phyloP scores from a whole-genome alignment of 2,329 filamentous ascomycete genomes.

The Hypoxylon sp. region DNA sequence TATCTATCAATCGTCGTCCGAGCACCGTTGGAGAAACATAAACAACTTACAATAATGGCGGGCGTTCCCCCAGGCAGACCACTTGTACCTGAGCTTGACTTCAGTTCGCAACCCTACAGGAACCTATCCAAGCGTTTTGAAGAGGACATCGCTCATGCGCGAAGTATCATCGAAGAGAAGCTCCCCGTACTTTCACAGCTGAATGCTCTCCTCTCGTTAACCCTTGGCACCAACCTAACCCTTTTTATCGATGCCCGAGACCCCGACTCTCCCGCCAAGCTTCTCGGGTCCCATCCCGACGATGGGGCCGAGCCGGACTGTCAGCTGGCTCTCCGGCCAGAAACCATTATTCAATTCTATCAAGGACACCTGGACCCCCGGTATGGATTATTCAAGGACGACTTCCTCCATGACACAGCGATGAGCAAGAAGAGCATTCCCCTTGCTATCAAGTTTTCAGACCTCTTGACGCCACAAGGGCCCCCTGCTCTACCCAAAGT shows the following conservation, averaged over 20 bases:
- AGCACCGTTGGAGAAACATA: background rate
- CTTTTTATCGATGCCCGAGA: constrained; percentile 50
- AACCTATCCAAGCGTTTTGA: constrained; percentile 36
- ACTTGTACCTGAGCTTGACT: constrained; percentile 44
- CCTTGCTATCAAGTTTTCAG: constrained; percentile 50
- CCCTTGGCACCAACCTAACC: constrained; percentile 42
- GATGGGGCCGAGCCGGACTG: constrained; percentile 47
- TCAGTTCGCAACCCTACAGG: constrained; percentile 43
- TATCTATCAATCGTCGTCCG: background rate
- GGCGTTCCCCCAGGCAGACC: constrained; percentile 46
- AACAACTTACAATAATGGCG: constrained; percentile 39
- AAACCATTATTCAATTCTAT: constrained; percentile 48
- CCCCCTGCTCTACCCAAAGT: constrained; percentile 39
- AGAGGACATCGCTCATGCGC: constrained; percentile 36
- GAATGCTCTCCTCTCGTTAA: constrained; percentile 44
- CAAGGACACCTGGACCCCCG: constrained; percentile 50
- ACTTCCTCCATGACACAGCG: constrained; percentile 45
- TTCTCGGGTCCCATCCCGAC: constrained; percentile 35
- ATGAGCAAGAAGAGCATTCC: constrained; percentile 49
- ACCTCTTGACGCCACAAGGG: constrained; percentile 45
- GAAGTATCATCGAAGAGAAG: constrained; percentile 46
- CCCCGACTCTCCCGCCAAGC: constrained; percentile 33
- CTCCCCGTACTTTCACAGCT: constrained; percentile 45
- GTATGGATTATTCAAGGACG: constrained; percentile 51
- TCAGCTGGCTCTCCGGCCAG: constrained; percentile 47